These are phyloP conservation scores for Epichloe baconii DNA, from an alignment of 2,329 filamentous ascomycete genomes.

Conservation along the genomic window DNA sequence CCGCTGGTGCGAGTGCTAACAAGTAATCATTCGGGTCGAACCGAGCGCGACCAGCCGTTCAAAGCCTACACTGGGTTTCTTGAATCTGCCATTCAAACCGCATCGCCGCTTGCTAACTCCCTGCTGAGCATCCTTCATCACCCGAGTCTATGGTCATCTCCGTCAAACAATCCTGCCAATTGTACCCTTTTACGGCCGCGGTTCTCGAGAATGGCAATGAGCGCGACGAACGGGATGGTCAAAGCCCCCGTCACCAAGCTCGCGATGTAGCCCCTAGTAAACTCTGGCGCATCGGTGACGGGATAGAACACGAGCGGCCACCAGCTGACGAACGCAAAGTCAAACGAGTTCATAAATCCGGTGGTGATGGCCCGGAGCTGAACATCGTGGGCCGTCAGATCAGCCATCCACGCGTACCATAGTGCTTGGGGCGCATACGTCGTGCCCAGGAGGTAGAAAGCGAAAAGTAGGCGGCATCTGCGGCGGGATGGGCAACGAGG, in stretches of 20 bases:
- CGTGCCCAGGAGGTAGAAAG: conserved; percentile 30
- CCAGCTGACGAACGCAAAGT: conserved; percentile 29
- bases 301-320: conserved; percentile 28
- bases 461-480: conserved; percentile 27
- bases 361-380: conserved; percentile 31
- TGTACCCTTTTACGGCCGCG: conserved; percentile 12
- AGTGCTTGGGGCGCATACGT: conserved; percentile 32
- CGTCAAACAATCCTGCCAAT: conserved; percentile 13
- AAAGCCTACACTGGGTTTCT: not conserved
- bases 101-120: not conserved
- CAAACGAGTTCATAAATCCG: conserved; percentile 29
- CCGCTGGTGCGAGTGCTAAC: not conserved
- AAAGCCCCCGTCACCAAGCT: conserved; percentile 24
- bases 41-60: not conserved
- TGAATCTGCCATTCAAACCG: not conserved
- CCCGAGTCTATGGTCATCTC: not conserved
- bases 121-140: not conserved
- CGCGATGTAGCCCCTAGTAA: conserved; percentile 25
- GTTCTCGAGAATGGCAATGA: conserved; percentile 25
- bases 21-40: not conserved
- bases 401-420: conserved; percentile 35
- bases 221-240: conserved; percentile 21
- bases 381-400: conserved; percentile 25
- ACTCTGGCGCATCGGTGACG: conserved; percentile 26
- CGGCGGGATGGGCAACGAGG: conserved; percentile 19